Evolutionary conservation across 2,329 filamentous ascomycete species (phyloP), one percentile per base, ranked within the genome.

Genomic region (Diaporthe humulicola): DNA sequence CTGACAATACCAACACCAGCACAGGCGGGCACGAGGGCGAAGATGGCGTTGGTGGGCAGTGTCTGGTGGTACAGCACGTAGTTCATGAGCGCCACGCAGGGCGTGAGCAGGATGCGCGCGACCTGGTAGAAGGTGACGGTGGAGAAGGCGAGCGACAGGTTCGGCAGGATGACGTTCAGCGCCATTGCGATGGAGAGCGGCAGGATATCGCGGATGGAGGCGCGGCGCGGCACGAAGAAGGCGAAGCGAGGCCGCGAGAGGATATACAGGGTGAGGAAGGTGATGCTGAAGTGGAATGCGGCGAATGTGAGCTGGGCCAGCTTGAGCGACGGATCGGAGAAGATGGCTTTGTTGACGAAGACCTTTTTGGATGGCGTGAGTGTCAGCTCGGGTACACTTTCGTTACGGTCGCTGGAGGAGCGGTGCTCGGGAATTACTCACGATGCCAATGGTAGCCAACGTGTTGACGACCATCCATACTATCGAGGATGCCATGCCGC

Each of bases 71-170:
- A 92, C 42, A 93, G 84, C 30, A 91, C 80, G 78, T 86, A 92
- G 82, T 93, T 93, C 86, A 94, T 90, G 22, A 90, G 81, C 6
- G 91, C 92, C 28, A 93, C 91, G 57, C 87, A 88, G 4, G 92
- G 92, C 1, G 92, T 93, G 38, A 93, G 87, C 17, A 93, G 85
- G 74, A 93, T 92, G 33, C 92, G 89, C 6, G 90, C 91, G 66
- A 93, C 89, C 81, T 94, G 92, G 82, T 93, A 94, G 81, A 94
- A 93, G 56, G 91, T 92, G 56, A 94, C 90, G 69, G 89, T 89
- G 30, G 91, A 93, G 81, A 90, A 93, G 40, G 92, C 91, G 57
- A 94, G 85, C 1, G 91, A 93, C 9, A 93, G 83, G 79, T 94
- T 94, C 14, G 91, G 91, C 14, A 94, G 85, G 76, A 94, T 91